phyloP scores from a whole-genome alignment of 2,329 filamentous ascomycete species.

The Aspergillus pseudotamarii region DNA sequence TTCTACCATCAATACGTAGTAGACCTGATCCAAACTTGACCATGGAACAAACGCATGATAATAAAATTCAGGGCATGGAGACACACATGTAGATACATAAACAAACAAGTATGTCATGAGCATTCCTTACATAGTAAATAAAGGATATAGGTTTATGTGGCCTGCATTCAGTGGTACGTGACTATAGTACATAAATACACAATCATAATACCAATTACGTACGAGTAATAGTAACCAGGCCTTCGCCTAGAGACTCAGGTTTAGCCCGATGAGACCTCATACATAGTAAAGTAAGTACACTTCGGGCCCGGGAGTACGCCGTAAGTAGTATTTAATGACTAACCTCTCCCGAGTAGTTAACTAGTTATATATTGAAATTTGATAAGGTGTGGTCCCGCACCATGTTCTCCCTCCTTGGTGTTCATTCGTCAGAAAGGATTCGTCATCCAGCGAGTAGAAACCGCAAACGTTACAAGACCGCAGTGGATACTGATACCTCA shows the following conservation, averaged over 20 bases:
- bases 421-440: conserved; percentile 33
- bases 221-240: neutral
- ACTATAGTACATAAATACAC: neutral
- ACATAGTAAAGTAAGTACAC: neutral
- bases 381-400: conserved; percentile 2
- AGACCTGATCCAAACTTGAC: neutral
- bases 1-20: neutral
- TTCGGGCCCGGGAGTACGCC: neutral
- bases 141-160: too few species aligned
- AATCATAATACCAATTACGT: neutral
- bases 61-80: too few species aligned
- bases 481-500: conserved; percentile 7
- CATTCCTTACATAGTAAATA: too few species aligned
- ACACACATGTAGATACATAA: too few species aligned
- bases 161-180: neutral
- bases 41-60: neutral
- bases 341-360: neutral
- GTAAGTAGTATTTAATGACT: neutral
- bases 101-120: too few species aligned
- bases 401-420: conserved; percentile 25
- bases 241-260: neutral
- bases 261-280: neutral
- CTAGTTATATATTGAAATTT: too few species aligned
- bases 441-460: conserved; percentile 28
- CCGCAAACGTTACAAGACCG: conserved; percentile 13